phyloP scores from a whole-genome alignment of 1,284 basidiomycete genomes.

The Inonotus hispidus region DNA sequence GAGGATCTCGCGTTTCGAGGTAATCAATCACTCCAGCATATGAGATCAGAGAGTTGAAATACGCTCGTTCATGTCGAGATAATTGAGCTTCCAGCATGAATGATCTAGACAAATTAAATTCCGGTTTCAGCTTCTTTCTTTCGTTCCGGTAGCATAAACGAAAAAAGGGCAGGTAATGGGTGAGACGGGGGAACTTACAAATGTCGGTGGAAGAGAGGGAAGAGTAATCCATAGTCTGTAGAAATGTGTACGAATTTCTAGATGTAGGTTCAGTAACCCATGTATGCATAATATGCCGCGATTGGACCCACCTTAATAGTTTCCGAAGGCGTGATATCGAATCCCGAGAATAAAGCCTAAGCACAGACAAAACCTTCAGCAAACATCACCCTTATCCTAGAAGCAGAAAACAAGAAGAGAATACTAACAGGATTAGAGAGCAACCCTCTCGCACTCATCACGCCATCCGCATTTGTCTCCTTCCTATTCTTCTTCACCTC shows the following conservation, averaged over 20 bases:
- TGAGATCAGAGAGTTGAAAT: conserved; percentile 43
- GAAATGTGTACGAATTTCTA: conserved; percentile 40
- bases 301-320: conserved; percentile 33
- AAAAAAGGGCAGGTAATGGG: no score
- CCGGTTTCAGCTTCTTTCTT: background rate
- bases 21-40: conserved; percentile 43
- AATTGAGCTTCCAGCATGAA: conserved; percentile 52
- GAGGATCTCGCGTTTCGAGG: conserved; percentile 33
- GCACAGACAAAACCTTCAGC: background rate
- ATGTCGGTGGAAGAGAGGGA: conserved; percentile 37
- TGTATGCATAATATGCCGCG: background rate
- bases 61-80: conserved; percentile 36
- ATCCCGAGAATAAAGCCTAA: conserved; percentile 48
- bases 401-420: background rate
- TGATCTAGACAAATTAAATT: conserved; percentile 24
- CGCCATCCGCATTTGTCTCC: conserved; percentile 41
- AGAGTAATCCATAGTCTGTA: conserved; percentile 41
- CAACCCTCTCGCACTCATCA: conserved; percentile 54
- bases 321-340: conserved; percentile 39
- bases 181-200: conserved; percentile 6
- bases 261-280: no score
- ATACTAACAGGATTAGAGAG: conserved; percentile 46
- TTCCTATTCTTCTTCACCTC: conserved; percentile 40
- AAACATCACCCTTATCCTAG: background rate
- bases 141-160: background rate